Evolutionary conservation across 805 yeast genomes (phyloP), one percentile per base, ranked within the genome.

Genomic region (Metschnikowia corniflorae): DNA sequence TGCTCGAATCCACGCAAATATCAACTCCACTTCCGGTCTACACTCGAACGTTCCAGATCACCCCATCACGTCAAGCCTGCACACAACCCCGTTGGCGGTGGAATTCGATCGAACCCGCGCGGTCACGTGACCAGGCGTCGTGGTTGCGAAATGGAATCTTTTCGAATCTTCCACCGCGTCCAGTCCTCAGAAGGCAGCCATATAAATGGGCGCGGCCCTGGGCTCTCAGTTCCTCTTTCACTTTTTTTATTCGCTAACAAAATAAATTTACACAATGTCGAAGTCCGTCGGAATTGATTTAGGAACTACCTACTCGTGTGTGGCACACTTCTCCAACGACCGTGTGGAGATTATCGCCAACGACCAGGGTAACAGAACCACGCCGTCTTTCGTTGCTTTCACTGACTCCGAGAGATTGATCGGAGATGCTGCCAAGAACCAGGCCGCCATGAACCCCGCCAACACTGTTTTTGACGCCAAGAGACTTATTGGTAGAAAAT

Each of bases 401-500:
- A 55, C 60, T 41, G 57, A 53, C 57, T 39, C 58, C 38, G 61
- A 56, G 48, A 51, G 60, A 51, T 53, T 56, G 56, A 56, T 56
- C 35, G 61, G 61, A 49, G 61, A 56, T 48, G 61, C 61, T 27
- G 61, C 61, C 36, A 56, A 55, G 59, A 56, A 56, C 57, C 61
- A 56, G 46, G 61, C 61, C 33, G 60, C 61, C 40, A 50, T 56
- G 59, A 55, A 56, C 59, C 61, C 61, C 26, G 50, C 55, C 39
- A 56, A 56, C 59, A 56, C 61, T 33, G 58, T 56, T 28, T 56
- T 56, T 41, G 60, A 56, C 54, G 61, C 61, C 42, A 56, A 56
- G 61, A 56, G 61, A 51, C 53, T 56, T 52, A 56, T 56, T 32
- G 61, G 61, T 48, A 46, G 61, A 45, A 52, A 51, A 54, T 54